These are phyloP conservation scores for Castanea sativa DNA, from an alignment of 306 rosid genomes.

Conservation along the genomic window DNA sequence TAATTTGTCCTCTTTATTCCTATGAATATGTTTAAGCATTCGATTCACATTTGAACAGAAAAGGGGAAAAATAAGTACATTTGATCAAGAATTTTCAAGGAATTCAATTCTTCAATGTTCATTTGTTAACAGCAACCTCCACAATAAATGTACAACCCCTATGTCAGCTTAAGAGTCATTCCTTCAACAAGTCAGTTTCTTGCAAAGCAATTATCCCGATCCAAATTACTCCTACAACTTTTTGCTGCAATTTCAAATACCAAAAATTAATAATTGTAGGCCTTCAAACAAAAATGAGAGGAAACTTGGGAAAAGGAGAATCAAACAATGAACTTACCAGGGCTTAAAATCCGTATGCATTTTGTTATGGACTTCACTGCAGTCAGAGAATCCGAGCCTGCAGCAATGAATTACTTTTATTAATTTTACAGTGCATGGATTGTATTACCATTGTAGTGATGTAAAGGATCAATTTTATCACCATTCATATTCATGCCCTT, in stretches of 20 bases:
- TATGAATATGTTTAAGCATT: conserved; percentile 3
- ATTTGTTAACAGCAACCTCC: background rate
- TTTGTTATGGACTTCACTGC: conserved; percentile 53
- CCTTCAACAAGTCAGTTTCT: conserved; percentile 25
- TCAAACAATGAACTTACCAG: conserved; percentile 42
- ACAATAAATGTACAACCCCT: conserved; percentile 1
- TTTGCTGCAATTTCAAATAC: conserved; percentile 40
- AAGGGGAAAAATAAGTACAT: background rate
- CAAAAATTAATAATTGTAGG: background rate
- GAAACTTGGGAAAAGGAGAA: background rate
- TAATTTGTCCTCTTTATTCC: background rate
- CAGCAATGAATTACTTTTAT: conserved; percentile 9
- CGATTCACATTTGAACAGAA: background rate
- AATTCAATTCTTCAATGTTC: background rate
- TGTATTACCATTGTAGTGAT: background rate
- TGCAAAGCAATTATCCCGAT: conserved; percentile 29
- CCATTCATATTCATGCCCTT: conserved; percentile 49
- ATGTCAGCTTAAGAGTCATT: conserved; percentile 24
- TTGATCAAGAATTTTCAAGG: background rate
- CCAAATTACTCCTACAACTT: conserved; percentile 22
- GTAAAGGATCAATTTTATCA: conserved; percentile 12
- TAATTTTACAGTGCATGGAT: background rate
- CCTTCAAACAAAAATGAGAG: background rate
- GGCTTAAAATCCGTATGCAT: conserved; percentile 63
- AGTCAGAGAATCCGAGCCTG: conserved; percentile 56